Evolutionary conservation across 441 rosid genomes (phyloP).

Genomic region (Eruca vesicaria): DNA sequence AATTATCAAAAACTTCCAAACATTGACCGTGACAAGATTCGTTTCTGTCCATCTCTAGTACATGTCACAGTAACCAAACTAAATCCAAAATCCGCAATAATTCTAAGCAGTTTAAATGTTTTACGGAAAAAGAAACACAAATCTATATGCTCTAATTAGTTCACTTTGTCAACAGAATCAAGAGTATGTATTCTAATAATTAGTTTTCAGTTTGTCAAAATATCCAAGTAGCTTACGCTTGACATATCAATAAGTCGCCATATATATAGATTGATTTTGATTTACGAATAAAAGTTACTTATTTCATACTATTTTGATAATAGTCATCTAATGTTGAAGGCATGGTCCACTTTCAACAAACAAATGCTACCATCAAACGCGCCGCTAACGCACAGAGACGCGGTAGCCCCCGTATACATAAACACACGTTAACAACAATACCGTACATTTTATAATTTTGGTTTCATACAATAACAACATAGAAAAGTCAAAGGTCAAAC

Average conservation of each 20-base stretch:
- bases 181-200: background rate
- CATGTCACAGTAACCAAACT: background rate
- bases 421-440: background rate
- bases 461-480: background rate
- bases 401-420: too few species aligned
- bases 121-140: background rate
- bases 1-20: constrained; percentile 6
- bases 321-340: background rate
- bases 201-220: background rate
- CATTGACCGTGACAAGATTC: background rate
- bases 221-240: background rate
- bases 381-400: constrained; percentile 2
- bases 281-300: background rate
- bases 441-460: background rate
- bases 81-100: background rate
- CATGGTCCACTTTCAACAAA: constrained; percentile 14
- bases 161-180: background rate
- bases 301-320: too few species aligned
- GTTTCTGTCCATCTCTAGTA: background rate
- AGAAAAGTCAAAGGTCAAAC: background rate
- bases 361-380: constrained; percentile 26
- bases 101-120: background rate
- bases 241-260: background rate
- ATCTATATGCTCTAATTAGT: background rate
- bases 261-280: background rate